Percentiles rank a stretch among this genome's conserved stretches.
Evolutionary conservation across 202 grass and related monocot species (phyloP).

Genomic region (Setaria viridis): DNA sequence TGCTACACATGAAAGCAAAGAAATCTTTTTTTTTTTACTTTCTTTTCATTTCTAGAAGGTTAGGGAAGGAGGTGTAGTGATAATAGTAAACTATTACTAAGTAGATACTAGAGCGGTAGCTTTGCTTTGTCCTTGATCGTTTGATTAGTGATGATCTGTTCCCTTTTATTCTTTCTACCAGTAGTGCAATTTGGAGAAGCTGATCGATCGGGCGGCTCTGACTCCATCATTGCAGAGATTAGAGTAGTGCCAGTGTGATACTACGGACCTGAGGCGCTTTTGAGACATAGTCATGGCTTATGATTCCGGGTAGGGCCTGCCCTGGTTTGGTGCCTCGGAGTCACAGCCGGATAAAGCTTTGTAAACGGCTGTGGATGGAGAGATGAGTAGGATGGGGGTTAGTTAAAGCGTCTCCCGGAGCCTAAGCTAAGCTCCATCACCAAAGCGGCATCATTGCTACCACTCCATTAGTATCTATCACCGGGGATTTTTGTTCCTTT

Average conservation of each 20-base stretch:
- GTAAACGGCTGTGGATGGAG: conserved; percentile 41
- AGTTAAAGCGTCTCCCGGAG: conserved; percentile 55
- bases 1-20: background rate
- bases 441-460: conserved; percentile 54
- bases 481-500: conserved; percentile 50
- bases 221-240: conserved; percentile 54
- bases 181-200: conserved; percentile 47
- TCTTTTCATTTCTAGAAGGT: conserved; percentile 42
- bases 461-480: conserved; percentile 34
- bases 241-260: conserved; percentile 21
- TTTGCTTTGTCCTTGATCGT: conserved; percentile 47
- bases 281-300: conserved; percentile 46
- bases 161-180: conserved; percentile 11
- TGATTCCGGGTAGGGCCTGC: conserved; percentile 41
- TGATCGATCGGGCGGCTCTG: conserved; percentile 44
- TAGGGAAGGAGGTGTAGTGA: background rate
- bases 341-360: conserved; percentile 43
- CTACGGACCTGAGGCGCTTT: conserved; percentile 23
- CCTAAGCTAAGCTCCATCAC: conserved; percentile 45
- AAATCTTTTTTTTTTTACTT: background rate
- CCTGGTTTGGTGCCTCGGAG: conserved; percentile 58
- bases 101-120: background rate
- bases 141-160: conserved; percentile 44
- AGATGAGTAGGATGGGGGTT: conserved; percentile 41
- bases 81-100: background rate